Evolutionary conservation across 2,329 filamentous ascomycete genomes (phyloP).

Genomic region (Diaporthe longicolla): DNA sequence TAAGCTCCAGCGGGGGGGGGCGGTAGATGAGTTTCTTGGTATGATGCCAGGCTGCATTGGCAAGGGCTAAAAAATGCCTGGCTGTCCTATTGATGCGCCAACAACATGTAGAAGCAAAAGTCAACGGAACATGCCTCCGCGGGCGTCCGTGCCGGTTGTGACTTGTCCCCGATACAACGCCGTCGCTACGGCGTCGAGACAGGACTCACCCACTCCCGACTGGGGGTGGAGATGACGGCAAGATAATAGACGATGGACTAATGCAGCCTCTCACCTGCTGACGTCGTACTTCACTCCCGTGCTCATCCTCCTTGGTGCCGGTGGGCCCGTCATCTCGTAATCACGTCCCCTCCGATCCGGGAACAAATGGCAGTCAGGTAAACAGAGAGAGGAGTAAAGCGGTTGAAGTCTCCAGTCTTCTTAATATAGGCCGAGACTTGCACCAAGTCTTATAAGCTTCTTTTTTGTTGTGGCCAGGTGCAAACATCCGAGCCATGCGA

Average conservation of each 20-base stretch:
- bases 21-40: slow-evolving; percentile 10
- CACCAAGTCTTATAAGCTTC: no score
- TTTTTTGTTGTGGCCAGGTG: background rate
- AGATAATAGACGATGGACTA: slow-evolving; percentile 25
- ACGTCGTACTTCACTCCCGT: slow-evolving; percentile 13
- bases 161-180: background rate
- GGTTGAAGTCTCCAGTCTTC: background rate
- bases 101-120: background rate
- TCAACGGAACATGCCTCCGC: background rate
- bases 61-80: background rate
- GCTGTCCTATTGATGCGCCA: background rate
- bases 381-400: background rate
- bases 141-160: background rate
- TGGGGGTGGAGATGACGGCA: slow-evolving; percentile 11
- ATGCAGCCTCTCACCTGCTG: slow-evolving; percentile 26
- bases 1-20: slow-evolving; percentile 28
- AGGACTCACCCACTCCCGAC: slow-evolving; percentile 6
- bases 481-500: background rate
- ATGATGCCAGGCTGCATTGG: background rate
- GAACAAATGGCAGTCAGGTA: background rate
- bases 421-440: background rate
- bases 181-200: slow-evolving; percentile 23
- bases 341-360: slow-evolving; percentile 3
- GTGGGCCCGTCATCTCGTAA: background rate
- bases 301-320: slow-evolving; percentile 3